Evolutionary conservation across 169 alveolate genomes (phyloP).

Genomic region (Eimeria zaria): DNA sequence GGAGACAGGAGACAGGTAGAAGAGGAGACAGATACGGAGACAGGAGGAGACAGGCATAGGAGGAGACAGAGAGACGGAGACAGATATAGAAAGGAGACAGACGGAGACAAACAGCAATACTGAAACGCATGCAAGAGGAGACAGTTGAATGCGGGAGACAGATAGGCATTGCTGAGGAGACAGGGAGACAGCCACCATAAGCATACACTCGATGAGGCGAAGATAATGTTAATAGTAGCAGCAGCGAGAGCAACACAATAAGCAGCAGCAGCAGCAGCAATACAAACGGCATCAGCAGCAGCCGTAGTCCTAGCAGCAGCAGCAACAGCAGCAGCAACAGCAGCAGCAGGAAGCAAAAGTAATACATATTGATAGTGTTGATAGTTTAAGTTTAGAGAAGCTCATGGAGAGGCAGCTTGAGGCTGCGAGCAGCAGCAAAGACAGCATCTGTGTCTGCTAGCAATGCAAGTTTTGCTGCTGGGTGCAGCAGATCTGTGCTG

Average conservation of each 20-base stretch:
- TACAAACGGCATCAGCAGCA: neutral
- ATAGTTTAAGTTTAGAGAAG: neutral
- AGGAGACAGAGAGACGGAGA: no score
- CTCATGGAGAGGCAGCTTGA: neutral
- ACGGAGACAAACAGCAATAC: no score
- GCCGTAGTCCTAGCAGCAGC: neutral
- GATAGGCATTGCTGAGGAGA: no score
- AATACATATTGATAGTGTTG: neutral
- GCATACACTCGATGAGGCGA: no score
- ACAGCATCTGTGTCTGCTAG: constrained; percentile 15
- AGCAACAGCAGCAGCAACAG: constrained; percentile 25
- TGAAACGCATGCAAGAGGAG: no score
- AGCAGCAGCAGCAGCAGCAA: neutral
- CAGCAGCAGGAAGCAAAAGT: neutral
- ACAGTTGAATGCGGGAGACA: no score
- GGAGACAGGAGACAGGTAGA: no score
- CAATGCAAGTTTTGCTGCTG: constrained; percentile 11
- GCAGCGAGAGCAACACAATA: no score
- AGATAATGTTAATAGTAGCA: no score
- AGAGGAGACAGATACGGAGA: neutral
- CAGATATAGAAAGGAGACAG: no score
- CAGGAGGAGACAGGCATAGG: no score
- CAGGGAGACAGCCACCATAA: no score
- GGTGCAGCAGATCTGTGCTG: constrained; percentile 34
- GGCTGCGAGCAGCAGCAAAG: constrained; percentile 24